A percentile compares a stretch with the other conserved stretches of the same genome.
Evolutionary conservation across 345 rosid genomes (phyloP).

Genomic region (Dipteronia dyeriana): DNA sequence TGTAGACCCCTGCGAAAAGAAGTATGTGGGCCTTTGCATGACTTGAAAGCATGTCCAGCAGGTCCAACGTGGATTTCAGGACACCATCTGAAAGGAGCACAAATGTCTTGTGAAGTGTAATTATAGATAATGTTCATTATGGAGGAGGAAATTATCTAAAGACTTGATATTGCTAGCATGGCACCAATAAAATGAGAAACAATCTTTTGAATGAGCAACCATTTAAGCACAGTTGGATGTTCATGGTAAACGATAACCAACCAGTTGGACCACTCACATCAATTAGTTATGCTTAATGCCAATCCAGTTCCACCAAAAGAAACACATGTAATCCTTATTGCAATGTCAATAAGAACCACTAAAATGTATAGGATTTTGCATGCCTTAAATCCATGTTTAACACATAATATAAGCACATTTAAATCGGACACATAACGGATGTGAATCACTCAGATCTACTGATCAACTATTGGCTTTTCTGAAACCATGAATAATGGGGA

Average conservation of each 20-base stretch:
- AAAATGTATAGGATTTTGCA: neutral
- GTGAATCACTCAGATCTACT: no score
- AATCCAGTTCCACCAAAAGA: neutral
- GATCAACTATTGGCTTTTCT: no score
- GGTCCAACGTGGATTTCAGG: slow-evolving; percentile 93
- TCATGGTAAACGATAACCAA: neutral
- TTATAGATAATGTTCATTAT: neutral
- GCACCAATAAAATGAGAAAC: neutral
- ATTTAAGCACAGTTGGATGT: neutral
- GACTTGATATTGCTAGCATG: neutral
- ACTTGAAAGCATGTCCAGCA: slow-evolving; percentile 86
- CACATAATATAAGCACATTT: no score
- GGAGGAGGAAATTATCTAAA: neutral
- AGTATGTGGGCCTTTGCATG: slow-evolving; percentile 74
- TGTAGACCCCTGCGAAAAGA: slow-evolving; percentile 76
- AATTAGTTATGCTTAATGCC: no score
- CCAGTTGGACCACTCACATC: no score
- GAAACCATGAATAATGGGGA: no score
- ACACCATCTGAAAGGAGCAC: slow-evolving; percentile 74
- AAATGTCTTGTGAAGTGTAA: neutral
- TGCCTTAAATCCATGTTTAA: no score
- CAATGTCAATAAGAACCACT: neutral
- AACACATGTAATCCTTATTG: neutral
- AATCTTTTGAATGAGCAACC: neutral
- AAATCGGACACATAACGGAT: no score